phyloP scores from a whole-genome alignment of 1,284 basidiomycete species.

The Ustilago loliicola region DNA sequence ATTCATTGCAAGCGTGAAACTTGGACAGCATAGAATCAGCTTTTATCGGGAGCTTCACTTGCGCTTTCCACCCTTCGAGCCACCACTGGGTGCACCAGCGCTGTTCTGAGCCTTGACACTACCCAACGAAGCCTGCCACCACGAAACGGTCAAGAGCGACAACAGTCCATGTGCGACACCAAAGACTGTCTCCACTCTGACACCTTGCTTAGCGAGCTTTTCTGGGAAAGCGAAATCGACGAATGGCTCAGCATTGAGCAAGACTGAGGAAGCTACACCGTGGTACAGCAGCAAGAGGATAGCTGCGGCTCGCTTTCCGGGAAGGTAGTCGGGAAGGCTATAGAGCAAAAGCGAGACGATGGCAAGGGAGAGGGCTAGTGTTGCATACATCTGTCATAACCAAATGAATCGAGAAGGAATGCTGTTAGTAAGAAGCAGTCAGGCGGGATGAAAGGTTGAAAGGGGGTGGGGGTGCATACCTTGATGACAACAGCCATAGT shows the following conservation, averaged over 20 bases:
- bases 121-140: constrained; percentile 49
- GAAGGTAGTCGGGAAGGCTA: constrained; percentile 78
- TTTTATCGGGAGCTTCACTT: constrained; percentile 12
- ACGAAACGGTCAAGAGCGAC: constrained; percentile 39
- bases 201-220: constrained; percentile 74
- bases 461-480: constrained; percentile 71
- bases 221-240: constrained; percentile 80
- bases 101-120: constrained; percentile 28
- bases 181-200: constrained; percentile 30
- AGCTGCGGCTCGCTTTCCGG: constrained; percentile 84
- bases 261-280: constrained; percentile 79
- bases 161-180: constrained; percentile 50
- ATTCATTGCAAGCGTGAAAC: not conserved
- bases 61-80: constrained; percentile 21
- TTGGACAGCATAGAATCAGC: not conserved
- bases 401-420: not conserved
- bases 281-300: constrained; percentile 83
- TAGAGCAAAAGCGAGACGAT: constrained; percentile 48
- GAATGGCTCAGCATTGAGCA: constrained; percentile 82
- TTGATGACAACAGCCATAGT: constrained; percentile 81
- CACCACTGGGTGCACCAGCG: not conserved
- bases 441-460: not conserved
- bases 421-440: not conserved
- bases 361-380: constrained; percentile 33
- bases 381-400: constrained; percentile 33